phyloP scores from a whole-genome alignment of 371 early-diverging fungal species.

The Mortierella sp. region DNA sequence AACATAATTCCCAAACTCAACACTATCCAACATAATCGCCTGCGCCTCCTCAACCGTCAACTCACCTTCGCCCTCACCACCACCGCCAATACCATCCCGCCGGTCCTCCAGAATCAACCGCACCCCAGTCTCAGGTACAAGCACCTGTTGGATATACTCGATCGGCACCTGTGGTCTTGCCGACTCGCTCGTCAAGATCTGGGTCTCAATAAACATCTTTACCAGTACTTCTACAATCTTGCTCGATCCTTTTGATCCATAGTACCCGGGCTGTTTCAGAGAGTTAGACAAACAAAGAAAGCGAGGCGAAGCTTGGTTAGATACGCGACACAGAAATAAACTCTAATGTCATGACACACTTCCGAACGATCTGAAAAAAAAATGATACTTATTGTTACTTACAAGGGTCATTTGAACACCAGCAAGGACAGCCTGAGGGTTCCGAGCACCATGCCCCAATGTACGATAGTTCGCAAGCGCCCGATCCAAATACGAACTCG shows the following conservation, averaged over 20 bases:
- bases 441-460: conserved; percentile 65
- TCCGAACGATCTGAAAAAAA: not conserved
- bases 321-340: not conserved
- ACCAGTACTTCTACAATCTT: conserved; percentile 60
- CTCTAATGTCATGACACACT: not conserved
- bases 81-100: not conserved
- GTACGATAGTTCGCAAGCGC: conserved; percentile 60
- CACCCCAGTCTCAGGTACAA: conserved; percentile 71
- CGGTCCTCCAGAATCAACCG: conserved; percentile 69
- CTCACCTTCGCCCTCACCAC: not conserved
- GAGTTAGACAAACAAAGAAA: not conserved
- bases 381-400: conserved; percentile 15
- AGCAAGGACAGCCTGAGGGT: conserved; percentile 58
- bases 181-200: conserved; percentile 50
- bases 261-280: conserved; percentile 70
- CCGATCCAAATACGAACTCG: conserved; percentile 57
- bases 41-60: conserved; percentile 58
- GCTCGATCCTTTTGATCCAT: conserved; percentile 68
- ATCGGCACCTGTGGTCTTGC: conserved; percentile 64
- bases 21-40: conserved; percentile 64
- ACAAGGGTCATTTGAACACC: conserved; percentile 62
- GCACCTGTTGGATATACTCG: conserved; percentile 73
- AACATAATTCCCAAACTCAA: conserved; percentile 65
- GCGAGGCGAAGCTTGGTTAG: not conserved
- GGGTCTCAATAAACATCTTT: conserved; percentile 57